Evolutionary conservation across 2,329 filamentous ascomycete species (phyloP).

Genomic region (Blastomyces gilchristii): DNA sequence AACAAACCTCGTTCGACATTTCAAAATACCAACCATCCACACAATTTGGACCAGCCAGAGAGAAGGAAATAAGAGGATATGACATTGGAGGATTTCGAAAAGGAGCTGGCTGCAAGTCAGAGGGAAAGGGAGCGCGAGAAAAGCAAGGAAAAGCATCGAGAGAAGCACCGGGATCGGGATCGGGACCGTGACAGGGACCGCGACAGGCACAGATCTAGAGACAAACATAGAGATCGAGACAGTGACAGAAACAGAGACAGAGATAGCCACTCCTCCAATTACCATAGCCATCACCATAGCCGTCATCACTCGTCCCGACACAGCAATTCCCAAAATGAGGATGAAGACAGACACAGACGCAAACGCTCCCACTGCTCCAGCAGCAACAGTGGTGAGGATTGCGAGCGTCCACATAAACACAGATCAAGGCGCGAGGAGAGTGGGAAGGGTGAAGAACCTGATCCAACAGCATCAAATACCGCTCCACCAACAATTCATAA

Average conservation of each 20-base stretch:
- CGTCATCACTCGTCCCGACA: slow-evolving; percentile 36
- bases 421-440: slow-evolving; percentile 30
- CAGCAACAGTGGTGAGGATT: slow-evolving; percentile 42
- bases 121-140: slow-evolving; percentile 27
- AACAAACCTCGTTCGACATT: neutral
- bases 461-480: neutral
- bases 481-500: slow-evolving; percentile 23
- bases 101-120: slow-evolving; percentile 54
- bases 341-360: slow-evolving; percentile 48
- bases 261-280: slow-evolving; percentile 24
- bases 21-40: neutral
- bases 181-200: slow-evolving; percentile 29
- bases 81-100: slow-evolving; percentile 66
- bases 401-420: slow-evolving; percentile 39
- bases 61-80: slow-evolving; percentile 21
- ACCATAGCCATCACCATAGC: slow-evolving; percentile 38
- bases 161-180: slow-evolving; percentile 31
- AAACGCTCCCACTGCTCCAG: slow-evolving; percentile 52
- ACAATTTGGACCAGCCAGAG: neutral
- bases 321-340: slow-evolving; percentile 34
- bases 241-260: slow-evolving; percentile 30
- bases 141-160: slow-evolving; percentile 25
- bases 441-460: slow-evolving; percentile 11
- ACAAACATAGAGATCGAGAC: slow-evolving; percentile 30
- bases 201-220: slow-evolving; percentile 25